These are phyloP conservation scores for Cryptococcus sp. DNA, from an alignment of 1,284 basidiomycete species.

Conservation along the genomic window DNA sequence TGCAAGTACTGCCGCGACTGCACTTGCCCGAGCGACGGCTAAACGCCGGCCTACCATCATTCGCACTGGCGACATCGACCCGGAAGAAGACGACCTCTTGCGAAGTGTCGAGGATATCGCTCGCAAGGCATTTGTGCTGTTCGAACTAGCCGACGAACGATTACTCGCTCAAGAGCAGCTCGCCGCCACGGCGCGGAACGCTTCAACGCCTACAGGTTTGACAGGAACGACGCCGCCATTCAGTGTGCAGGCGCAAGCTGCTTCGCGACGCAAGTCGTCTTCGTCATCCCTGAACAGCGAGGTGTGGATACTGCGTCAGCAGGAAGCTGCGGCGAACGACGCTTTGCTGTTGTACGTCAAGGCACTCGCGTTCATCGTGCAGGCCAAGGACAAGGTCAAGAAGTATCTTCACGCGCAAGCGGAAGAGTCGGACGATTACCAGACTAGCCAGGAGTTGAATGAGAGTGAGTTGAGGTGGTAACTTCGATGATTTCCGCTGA, in stretches of 20 bases:
- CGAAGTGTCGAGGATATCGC: slow-evolving; percentile 79
- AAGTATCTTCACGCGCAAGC: slow-evolving; percentile 53
- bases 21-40: slow-evolving; percentile 44
- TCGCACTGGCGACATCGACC: slow-evolving; percentile 58
- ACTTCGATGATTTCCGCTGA: neutral
- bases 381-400: slow-evolving; percentile 70
- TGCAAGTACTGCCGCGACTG: slow-evolving; percentile 48
- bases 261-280: slow-evolving; percentile 29
- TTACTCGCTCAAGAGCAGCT: slow-evolving; percentile 62
- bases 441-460: slow-evolving; percentile 58
- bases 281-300: slow-evolving; percentile 39
- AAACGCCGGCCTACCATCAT: slow-evolving; percentile 39
- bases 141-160: slow-evolving; percentile 91
- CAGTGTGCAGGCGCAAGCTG: slow-evolving; percentile 9
- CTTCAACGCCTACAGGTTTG: slow-evolving; percentile 12
- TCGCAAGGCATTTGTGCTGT: slow-evolving; percentile 91
- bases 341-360: slow-evolving; percentile 90
- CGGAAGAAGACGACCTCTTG: slow-evolving; percentile 77
- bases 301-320: slow-evolving; percentile 65
- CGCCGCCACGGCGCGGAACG: slow-evolving; percentile 8
- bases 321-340: slow-evolving; percentile 73
- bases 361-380: slow-evolving; percentile 87
- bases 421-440: slow-evolving; percentile 29
- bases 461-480: slow-evolving; percentile 54
- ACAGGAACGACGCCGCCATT: slow-evolving; percentile 33